Evolutionary conservation across 306 rosid species (phyloP), one percentile per base, ranked within the genome.

Genomic region (Datisca glomerata): DNA sequence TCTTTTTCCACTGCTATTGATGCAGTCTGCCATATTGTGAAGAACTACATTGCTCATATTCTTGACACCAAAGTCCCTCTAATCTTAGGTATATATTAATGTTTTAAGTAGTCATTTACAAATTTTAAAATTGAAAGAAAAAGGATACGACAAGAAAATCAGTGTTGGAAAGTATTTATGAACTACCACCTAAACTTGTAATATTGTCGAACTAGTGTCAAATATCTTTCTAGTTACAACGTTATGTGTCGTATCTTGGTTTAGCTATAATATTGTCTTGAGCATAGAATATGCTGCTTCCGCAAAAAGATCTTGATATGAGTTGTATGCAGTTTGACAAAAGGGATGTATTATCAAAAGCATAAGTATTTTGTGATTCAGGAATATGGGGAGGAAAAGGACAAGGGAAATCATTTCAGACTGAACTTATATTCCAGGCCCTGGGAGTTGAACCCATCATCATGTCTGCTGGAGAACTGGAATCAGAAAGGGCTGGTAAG

Each of bases 381-480:
- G 96, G 96, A 43, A 67, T 87, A 57, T 87, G 97, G 97, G 97
- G 97, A 63, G 97, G 97, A 49, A 83, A 87, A 65, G 97, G 97
- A 49, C 97, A 83, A 64, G 97, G 97, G 45, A 87, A 87, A 64
- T 57, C 97, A 52, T 87, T 87, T 74, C 97, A 87, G 72, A 87
- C 97, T 27, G 97, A 87, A 74, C 94, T 87, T 51, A 64, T 83
- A 55, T 87, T 87, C 69, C 97, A 70, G 65, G 68, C 89, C 18
- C 67, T 87, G 94, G 97, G 97, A 67, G 42, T 87, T 43, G 97
- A 83, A 65, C 94, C 97, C 16, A 72, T 87, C 24, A 69, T 87
- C 57, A 83, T 87, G 94, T 87, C 97, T 45, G 97, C 97, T 6
- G 97, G 97, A 20, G 97, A 87, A 60, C 75, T 87, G 34, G 97